Evolutionary conservation across 768 basidiomycete genomes (phyloP).

Genomic region (Podaxis sp.): DNA sequence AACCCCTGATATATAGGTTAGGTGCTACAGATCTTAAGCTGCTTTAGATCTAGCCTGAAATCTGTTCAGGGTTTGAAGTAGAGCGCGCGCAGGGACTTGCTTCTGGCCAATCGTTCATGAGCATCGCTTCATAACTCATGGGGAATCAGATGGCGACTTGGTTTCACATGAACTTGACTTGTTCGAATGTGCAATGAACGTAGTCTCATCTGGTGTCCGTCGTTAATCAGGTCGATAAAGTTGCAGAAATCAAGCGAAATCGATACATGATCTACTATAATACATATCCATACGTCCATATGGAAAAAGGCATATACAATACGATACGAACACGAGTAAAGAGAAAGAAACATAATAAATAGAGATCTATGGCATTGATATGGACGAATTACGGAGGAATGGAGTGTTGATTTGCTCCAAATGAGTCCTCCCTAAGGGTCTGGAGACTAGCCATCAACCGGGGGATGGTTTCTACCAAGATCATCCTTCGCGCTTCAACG

Average conservation of each 20-base stretch:
- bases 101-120: neutral
- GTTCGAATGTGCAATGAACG: no score
- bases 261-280: slow-evolving; percentile 2
- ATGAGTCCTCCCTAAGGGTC: slow-evolving; percentile 4
- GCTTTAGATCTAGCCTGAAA: slow-evolving; percentile 11
- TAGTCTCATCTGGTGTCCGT: neutral
- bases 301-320: neutral
- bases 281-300: slow-evolving; percentile 13
- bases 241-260: neutral
- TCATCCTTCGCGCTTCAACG: slow-evolving; percentile 12
- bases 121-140: neutral
- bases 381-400: neutral
- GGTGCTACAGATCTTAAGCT: slow-evolving; percentile 10
- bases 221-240: neutral
- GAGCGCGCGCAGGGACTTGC: neutral
- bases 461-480: slow-evolving; percentile 12
- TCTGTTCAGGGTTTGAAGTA: slow-evolving; percentile 1
- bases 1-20: neutral
- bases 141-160: neutral
- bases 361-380: slow-evolving; percentile 4
- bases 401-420: neutral
- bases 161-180: no score
- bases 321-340: slow-evolving; percentile 2
- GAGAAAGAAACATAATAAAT: neutral
- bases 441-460: slow-evolving; percentile 12